A percentile compares a stretch with the other conserved stretches of the same genome.
Evolutionary conservation across 106 monocot genomes (phyloP).

Genomic region (Posidonia australis): DNA sequence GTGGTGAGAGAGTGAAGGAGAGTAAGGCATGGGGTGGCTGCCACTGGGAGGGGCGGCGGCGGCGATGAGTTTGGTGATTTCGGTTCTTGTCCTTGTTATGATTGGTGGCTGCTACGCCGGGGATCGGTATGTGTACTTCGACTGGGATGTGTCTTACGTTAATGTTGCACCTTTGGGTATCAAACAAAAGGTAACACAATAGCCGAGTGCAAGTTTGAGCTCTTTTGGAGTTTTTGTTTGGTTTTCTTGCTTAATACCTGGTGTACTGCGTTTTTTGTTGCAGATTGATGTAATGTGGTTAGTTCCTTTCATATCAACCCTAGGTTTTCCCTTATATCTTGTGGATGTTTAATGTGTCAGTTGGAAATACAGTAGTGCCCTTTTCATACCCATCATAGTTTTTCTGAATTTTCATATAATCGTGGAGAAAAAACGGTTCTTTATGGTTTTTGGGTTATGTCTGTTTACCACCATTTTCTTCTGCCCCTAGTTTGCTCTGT

Average conservation of each 20-base stretch:
- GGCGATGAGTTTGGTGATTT: conserved; percentile 4
- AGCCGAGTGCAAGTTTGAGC: background rate
- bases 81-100: conserved; percentile 13
- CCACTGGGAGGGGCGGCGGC: background rate
- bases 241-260: too few relatives aligned
- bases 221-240: too few relatives aligned
- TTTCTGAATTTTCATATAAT: background rate
- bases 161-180: conserved; percentile 68
- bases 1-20: background rate
- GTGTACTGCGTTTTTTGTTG: background rate
- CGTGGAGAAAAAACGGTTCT: background rate
- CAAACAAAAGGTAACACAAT: conserved; percentile 42
- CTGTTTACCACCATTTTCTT: too few relatives aligned
- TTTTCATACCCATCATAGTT: background rate
- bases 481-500: too few relatives aligned
- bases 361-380: background rate
- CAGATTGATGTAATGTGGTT: background rate
- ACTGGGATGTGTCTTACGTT: conserved; percentile 77
- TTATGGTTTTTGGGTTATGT: background rate
- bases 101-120: conserved; percentile 17
- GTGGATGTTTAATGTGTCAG: background rate
- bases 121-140: conserved; percentile 59
- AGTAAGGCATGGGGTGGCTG: background rate
- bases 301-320: background rate
- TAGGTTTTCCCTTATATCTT: background rate